Percentiles rank a stretch among this genome's conserved stretches.
These are phyloP conservation scores for Psilocybe azurescens DNA, from an alignment of 768 basidiomycete genomes.

Conservation along the genomic window DNA sequence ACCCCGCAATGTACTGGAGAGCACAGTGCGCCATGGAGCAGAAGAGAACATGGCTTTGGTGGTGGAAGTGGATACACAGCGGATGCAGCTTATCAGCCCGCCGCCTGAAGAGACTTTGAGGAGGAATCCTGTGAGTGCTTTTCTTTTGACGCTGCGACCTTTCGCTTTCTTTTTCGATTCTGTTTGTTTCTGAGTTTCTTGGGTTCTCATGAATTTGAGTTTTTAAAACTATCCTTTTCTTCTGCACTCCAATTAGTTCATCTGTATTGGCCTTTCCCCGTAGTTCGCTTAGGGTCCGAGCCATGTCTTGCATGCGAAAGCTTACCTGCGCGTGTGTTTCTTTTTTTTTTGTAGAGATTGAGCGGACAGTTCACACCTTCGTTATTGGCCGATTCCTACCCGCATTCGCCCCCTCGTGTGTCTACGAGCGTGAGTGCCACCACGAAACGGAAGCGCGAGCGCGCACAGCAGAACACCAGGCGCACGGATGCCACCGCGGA, in stretches of 20 bases:
- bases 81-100: conserved; percentile 56
- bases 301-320: not conserved
- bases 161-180: conserved; percentile 1
- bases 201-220: too few species aligned
- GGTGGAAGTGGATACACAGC: conserved; percentile 23
- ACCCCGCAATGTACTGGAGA: conserved; percentile 7
- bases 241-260: too few species aligned
- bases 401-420: not conserved
- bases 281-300: too few species aligned
- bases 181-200: not conserved
- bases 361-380: conserved; percentile 28
- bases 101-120: conserved; percentile 64
- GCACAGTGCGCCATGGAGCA: not conserved
- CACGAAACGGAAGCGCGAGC: conserved; percentile 43
- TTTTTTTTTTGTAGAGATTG: conserved; percentile 7
- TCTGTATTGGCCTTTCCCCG: too few species aligned
- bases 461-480: conserved; percentile 11
- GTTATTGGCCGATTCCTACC: conserved; percentile 22
- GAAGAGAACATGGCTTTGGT: not conserved
- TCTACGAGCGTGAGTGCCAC: not conserved
- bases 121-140: conserved; percentile 28
- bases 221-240: too few species aligned
- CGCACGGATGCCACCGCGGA: conserved; percentile 2
- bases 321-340: not conserved
- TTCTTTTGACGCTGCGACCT: not conserved